phyloP scores from a whole-genome alignment of 2,329 filamentous ascomycete species.

The Pyricularia sp. region DNA sequence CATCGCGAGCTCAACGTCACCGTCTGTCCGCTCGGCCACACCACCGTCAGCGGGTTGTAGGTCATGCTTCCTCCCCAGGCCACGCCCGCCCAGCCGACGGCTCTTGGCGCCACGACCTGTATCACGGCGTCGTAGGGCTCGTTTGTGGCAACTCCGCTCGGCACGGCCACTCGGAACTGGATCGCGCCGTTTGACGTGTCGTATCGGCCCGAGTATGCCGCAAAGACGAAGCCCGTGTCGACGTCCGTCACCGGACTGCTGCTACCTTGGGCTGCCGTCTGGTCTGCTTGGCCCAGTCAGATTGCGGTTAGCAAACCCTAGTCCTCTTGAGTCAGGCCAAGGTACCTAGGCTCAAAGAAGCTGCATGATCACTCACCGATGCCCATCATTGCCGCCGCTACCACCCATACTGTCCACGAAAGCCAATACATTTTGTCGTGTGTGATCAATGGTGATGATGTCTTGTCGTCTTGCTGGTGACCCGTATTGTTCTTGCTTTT shows the following conservation, averaged over 20 bases:
- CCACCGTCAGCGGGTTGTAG: conserved; percentile 34
- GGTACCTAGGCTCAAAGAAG: background rate
- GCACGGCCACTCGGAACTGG: conserved; percentile 24
- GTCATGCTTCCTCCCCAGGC: conserved; percentile 40
- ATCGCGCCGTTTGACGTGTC: conserved; percentile 17
- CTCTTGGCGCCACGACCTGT: conserved; percentile 32
- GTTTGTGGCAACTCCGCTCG: conserved; percentile 17
- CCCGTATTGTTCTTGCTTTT: background rate
- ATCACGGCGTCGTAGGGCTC: conserved; percentile 22
- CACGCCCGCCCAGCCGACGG: conserved; percentile 36
- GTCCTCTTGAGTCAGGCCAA: background rate
- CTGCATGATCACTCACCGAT: background rate
- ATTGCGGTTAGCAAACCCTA: background rate
- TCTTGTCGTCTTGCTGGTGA: background rate
- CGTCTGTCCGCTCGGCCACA: conserved; percentile 32
- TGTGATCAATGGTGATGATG: background rate
- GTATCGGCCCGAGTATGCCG: conserved; percentile 21
- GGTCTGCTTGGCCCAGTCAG: background rate
- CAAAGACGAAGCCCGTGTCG: conserved; percentile 32
- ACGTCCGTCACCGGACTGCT: conserved; percentile 14
- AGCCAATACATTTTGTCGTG: background rate
- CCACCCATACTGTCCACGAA: background rate
- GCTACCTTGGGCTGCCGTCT: background rate
- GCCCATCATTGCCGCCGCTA: conserved; percentile 2
- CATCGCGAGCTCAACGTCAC: conserved; percentile 29